Evolutionary conservation across 2,329 filamentous ascomycete genomes (phyloP), one percentile per base, ranked within the genome.

Genomic region (Cadophora malorum): DNA sequence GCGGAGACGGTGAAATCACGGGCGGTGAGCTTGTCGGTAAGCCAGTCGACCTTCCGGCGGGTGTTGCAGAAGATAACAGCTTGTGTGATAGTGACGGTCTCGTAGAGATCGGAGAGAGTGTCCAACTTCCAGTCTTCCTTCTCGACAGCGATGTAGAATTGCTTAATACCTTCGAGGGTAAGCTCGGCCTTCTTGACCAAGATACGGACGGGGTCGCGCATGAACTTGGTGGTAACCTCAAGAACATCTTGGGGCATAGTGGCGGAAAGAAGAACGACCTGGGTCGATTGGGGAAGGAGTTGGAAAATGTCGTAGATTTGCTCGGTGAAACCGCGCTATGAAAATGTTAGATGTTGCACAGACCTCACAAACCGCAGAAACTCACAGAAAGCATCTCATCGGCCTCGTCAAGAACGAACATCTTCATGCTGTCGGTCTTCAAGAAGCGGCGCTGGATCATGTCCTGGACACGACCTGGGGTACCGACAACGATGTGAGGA

Each of bases 51-150:
- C 94, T 99, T 99, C 88, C 95, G 92, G 83, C 96, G 92, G 80
- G 96, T 99, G 91, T 99, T 99, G 90, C 96, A 99, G 92, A 99
- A 99, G 85, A 99, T 99, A 83, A 99, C 96, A 69, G 96, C 96
- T 84, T 99, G 96, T 77, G 96, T 99, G 79, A 98, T 99, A 81
- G 96, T 99, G 80, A 99, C 92, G 66, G 96, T 99, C 86, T 99
- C 96, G 87, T 99, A 99, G 76, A 99, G 85, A 84, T 99, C 96
- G 78, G 93, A 98, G 72, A 99, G 93, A 70, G 96, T 99, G 83
- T 99, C 96, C 74, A 99, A 91, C 86, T 99, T 99, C 96, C 96
- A 99, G 80, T 99, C 96, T 83, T 99, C 96, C 89, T 99, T 98
- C 88, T 99, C 96, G 70, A 99, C 96, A 69, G 96, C 96, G 84